These are phyloP conservation scores for Teratosphaeria epicoccoides DNA, from an alignment of 2,329 filamentous ascomycete species.

Conservation along the genomic window DNA sequence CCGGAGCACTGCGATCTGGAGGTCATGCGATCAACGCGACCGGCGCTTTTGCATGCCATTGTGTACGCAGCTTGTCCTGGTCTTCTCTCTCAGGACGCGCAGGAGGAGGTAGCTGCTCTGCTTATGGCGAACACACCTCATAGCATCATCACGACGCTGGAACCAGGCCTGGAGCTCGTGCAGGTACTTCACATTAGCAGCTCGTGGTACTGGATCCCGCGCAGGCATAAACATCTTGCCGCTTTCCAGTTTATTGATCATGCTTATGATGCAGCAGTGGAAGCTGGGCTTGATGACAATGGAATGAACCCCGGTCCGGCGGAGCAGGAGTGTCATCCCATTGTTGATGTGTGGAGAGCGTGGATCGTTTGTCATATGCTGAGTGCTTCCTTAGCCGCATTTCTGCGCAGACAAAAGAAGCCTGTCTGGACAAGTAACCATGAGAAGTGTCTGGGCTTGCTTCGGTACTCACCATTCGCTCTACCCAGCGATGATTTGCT, in stretches of 20 bases:
- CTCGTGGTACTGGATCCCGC: conserved; percentile 1
- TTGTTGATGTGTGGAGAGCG: conserved; percentile 3
- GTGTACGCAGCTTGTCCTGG: background rate
- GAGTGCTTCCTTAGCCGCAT: conserved; percentile 1
- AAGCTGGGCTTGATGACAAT: too few species aligned
- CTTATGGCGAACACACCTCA: background rate
- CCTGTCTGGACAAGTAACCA: conserved; percentile 13
- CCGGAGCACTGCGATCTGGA: background rate
- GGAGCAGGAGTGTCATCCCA: background rate
- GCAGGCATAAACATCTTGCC: conserved; percentile 1
- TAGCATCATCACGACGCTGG: background rate
- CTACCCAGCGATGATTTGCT: conserved; percentile 12
- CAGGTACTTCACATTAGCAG: background rate
- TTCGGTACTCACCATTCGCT: conserved; percentile 10
- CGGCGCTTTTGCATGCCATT: conserved; percentile 1
- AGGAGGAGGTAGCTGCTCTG: background rate
- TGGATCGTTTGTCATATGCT: conserved; percentile 12
- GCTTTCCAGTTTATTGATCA: background rate
- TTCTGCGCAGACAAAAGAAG: conserved; percentile 4
- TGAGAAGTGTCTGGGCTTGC: conserved; percentile 12
- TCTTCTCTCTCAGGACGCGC: background rate
- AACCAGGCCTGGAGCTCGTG: conserved; percentile 1
- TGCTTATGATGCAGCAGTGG: background rate
- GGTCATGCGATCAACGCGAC: background rate
- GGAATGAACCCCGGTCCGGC: too few species aligned